Conservation (phyloP, 495 filamentous ascomycete species). For the Penicillium odoratum region DNA sequence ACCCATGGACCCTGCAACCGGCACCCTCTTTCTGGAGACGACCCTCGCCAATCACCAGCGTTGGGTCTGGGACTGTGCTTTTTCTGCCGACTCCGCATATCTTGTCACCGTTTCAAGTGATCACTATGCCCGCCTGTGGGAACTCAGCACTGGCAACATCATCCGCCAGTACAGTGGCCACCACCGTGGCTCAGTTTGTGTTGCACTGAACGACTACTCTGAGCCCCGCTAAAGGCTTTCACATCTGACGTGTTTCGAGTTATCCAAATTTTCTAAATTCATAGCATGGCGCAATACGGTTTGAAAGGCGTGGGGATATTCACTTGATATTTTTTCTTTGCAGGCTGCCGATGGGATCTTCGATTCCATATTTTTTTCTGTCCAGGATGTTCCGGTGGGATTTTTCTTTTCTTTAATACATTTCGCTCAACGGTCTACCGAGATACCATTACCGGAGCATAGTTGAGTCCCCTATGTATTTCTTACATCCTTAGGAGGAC, state of each 20-base stretch:
- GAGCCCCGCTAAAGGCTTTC: slow-evolving; percentile 52
- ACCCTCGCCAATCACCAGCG: slow-evolving; percentile 92
- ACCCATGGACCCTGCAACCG: slow-evolving; percentile 42
- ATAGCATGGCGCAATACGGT: slow-evolving; percentile 21
- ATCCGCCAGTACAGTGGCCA: slow-evolving; percentile 98
- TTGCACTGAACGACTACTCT: slow-evolving; percentile 95
- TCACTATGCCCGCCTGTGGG: slow-evolving; percentile 97
- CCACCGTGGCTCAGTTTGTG: slow-evolving; percentile 92
- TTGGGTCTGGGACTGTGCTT: slow-evolving; percentile 99
- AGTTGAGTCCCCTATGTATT: background rate
- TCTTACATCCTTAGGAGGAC: background rate
- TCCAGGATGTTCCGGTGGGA: background rate
- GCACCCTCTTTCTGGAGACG: slow-evolving; percentile 78
- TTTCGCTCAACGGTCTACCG: background rate
- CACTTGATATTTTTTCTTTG: too few species aligned
- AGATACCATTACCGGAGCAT: background rate
- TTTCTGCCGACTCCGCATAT: slow-evolving; percentile 94
- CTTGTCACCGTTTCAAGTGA: slow-evolving; percentile 97
- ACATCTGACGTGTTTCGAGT: background rate
- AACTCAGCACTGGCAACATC: slow-evolving; percentile 77
- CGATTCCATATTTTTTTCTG: background rate
- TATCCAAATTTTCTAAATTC: slow-evolving; percentile 3
- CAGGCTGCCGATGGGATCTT: too few species aligned
- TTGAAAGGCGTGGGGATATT: background rate
- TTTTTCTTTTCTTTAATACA: background rate